Evolutionary conservation across 176 grass and related monocot genomes (phyloP), one percentile per base, ranked within the genome.

Genomic region (Cenchrus purpureus): DNA sequence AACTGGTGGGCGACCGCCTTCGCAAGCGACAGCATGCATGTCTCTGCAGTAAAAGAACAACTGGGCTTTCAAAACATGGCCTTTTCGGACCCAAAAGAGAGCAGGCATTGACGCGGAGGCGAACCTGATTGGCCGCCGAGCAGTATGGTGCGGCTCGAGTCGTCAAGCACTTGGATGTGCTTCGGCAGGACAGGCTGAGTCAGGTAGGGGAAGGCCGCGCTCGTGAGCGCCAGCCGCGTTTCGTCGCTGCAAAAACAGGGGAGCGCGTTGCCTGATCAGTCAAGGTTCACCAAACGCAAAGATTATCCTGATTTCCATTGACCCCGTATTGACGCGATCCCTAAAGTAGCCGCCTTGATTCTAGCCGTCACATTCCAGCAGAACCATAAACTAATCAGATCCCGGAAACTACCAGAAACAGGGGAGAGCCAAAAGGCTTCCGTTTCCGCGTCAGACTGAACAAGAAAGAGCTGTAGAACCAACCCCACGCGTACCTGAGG

Each of bases 1-100:
- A 88, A 98, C 44, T 86, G 82, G 83, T 98, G 84, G 2, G 97
- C 87, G n/a, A 98, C 10, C 73, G 91, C 93, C 77, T 92, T 98
- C 4, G 81, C 88, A 49, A 98, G 93, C 71, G 86, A 83, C 45
- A 86, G 82, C 20, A 92, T 93, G 82, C 90, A 98, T 14, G 14
- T 58, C 84, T 98, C 96, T 98, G 80, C 70, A 85, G 74, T 16
- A 78, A 52, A 40, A 40, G 10, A 68, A 40, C 19, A 37, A 12
- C 3, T 9, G 25, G 72, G 11, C 6, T 46, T 11, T 51, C 9
- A 86, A 74, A 81, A 83, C n/a, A 77, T 15, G 34, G 20, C 49
- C 51, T 74, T 59, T 29, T 34, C 4, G 10, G 37, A 40, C 6
- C 14, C 53, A 12, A 40, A 43, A 13, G 31, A 12, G 2, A 45